Base-by-base conservation (phyloP, 345 rosid species). In the Pistacia vera region DNA sequence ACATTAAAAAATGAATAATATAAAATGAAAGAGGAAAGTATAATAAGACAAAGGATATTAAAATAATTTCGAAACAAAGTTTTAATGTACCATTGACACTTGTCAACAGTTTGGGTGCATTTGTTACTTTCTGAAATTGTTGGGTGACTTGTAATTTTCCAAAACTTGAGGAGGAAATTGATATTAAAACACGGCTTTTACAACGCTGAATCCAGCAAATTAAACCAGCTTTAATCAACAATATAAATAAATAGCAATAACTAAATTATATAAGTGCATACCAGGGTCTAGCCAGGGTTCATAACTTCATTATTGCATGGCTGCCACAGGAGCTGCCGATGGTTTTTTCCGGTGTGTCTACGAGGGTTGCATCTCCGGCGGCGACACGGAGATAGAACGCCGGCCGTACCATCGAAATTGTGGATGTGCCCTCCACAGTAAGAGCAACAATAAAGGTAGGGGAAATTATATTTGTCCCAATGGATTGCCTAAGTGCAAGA, bases 391-490 rank as follows among this genome's bases (percentile, higher is more conserved):
- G 44, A 75, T 86, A 4, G 92, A 85, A 38, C 82, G 92, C 8
- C 88, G 97, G 49, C 95, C 93, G 10, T 91, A 91, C 70, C 95
- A 89, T 72, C 87, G 87, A 14, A 84, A 91, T 46, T 91, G 95
- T 57, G 35, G 85, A 5, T 91, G 95, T 18, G 92, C 93, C 2
- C 85, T 91, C 30, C 93, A 89, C 20, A 33, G 35, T 0, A 73
- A 73, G 20, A 62, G 49, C 51, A 70, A 28, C 56, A 72, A 63
- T 28, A 85, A 74, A 56, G 74, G 82, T 9, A 3, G 54, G 16
- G 57, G 57, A 0, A 57, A 62, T 0, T 84, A 83, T 63, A 59
- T 44, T 30, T 83, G 88, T 5, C 72, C 75, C 14, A 75, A 81
- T 9, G 66, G 65, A 11, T 35, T 67, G 63, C 79, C 80, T 0